These are phyloP conservation scores for Dryas drummondii DNA, from an alignment of 306 rosid genomes.

Conservation along the genomic window DNA sequence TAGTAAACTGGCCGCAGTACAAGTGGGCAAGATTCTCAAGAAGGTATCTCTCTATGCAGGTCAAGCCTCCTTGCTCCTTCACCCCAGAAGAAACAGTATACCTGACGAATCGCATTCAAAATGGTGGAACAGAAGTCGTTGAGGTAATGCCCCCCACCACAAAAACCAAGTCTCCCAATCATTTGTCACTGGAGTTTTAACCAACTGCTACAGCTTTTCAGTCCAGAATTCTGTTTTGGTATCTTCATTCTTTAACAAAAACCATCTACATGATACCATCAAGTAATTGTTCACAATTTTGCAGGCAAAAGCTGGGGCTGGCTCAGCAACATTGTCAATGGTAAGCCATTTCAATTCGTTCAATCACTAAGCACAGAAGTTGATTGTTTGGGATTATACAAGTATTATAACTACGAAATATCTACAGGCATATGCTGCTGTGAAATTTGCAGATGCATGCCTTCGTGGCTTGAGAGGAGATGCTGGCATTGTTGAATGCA, in stretches of 20 bases:
- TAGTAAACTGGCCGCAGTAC: background rate
- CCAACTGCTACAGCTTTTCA: background rate
- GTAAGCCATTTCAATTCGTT: constrained; percentile 29
- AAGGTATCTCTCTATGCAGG: constrained; percentile 41
- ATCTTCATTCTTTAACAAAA: background rate
- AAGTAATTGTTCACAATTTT: constrained; percentile 5
- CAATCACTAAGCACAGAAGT: background rate
- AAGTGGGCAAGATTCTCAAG: background rate
- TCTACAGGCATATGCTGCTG: constrained; percentile 85
- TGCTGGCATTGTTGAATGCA: constrained; percentile 79
- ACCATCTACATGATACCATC: background rate
- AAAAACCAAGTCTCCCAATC: too few species aligned
- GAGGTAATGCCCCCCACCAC: constrained; percentile 47
- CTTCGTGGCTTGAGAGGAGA: constrained; percentile 93
- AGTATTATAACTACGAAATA: background rate
- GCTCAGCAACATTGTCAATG: constrained; percentile 97
- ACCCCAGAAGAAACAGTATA: constrained; percentile 64
- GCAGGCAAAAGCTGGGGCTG: constrained; percentile 97
- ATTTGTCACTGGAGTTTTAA: too few species aligned
- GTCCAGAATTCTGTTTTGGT: background rate
- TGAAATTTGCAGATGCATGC: constrained; percentile 78
- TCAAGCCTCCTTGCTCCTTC: constrained; percentile 89
- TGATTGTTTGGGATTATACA: background rate
- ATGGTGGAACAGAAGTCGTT: constrained; percentile 98
- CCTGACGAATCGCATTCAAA: constrained; percentile 91